phyloP scores from a whole-genome alignment of 805 yeast genomes.

The Cyberlindnera subsufficiens region DNA sequence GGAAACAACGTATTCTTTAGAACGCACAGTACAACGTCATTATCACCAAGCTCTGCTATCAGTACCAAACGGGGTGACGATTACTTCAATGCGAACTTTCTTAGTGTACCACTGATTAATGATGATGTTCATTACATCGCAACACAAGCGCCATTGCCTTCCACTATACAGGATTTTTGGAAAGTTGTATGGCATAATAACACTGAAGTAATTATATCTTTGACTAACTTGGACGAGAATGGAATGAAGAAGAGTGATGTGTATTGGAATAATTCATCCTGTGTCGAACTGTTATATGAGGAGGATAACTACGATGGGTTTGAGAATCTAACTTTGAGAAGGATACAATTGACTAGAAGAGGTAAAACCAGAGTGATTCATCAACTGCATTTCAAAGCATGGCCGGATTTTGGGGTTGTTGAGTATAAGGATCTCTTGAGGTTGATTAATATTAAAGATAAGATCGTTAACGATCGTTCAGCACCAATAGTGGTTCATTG shows the following conservation, averaged over 20 bases:
- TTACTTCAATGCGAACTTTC: constrained; percentile 57
- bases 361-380: constrained; percentile 38
- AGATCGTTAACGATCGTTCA: constrained; percentile 13
- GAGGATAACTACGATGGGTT: constrained; percentile 25
- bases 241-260: constrained; percentile 75
- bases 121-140: constrained; percentile 57
- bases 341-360: constrained; percentile 17
- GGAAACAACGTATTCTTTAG: constrained; percentile 1
- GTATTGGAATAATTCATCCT: constrained; percentile 63
- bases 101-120: constrained; percentile 31
- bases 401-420: constrained; percentile 83
- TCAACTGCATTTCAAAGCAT: constrained; percentile 69
- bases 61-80: constrained; percentile 11
- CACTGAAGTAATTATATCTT: constrained; percentile 66
- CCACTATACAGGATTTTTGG: constrained; percentile 88
- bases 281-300: constrained; percentile 29
- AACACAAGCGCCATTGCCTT: constrained; percentile 80
- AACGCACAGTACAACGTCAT: constrained; percentile 1
- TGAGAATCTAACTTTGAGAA: constrained; percentile 28
- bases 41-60: constrained; percentile 23
- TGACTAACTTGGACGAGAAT: constrained; percentile 71
- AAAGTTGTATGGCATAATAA: constrained; percentile 62
- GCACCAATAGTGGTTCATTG: constrained; percentile 78
- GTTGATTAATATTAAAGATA: constrained; percentile 27
- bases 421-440: constrained; percentile 29